Evolutionary conservation across 2,329 filamentous ascomycete genomes (phyloP).

Genomic region (Verticillium albo-atrum): DNA sequence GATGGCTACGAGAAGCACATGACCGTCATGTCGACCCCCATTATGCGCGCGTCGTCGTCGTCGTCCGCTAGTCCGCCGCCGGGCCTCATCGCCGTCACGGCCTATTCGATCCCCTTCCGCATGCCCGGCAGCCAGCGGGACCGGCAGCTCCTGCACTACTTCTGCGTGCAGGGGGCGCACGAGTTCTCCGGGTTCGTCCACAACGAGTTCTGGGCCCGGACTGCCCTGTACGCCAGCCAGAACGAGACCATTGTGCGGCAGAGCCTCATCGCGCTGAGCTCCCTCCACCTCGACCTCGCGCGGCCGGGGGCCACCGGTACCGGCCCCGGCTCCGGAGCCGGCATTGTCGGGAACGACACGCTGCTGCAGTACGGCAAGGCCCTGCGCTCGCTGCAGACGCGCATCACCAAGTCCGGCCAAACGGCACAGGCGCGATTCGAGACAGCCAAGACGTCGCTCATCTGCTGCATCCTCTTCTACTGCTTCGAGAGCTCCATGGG

Average conservation of each 20-base stretch:
- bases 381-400: slow-evolving; percentile 5
- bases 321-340: too few relatives aligned
- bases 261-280: slow-evolving; percentile 9
- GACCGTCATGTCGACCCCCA: background rate
- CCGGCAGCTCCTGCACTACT: slow-evolving; percentile 12
- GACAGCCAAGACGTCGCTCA: slow-evolving; percentile 1
- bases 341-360: background rate
- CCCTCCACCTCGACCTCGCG: slow-evolving; percentile 6
- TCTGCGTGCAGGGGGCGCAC: slow-evolving; percentile 6
- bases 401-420: slow-evolving; percentile 1
- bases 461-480: slow-evolving; percentile 11
- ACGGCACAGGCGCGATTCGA: background rate
- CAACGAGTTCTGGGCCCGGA: slow-evolving; percentile 9
- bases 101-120: slow-evolving; percentile 12
- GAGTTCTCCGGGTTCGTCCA: slow-evolving; percentile 9
- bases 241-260: slow-evolving; percentile 10
- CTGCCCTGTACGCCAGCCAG: slow-evolving; percentile 9
- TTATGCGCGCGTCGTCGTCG: background rate
- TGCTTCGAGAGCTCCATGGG: slow-evolving; percentile 10
- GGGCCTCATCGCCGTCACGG: background rate
- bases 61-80: background rate
- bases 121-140: slow-evolving; percentile 12
- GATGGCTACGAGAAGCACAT: slow-evolving; percentile 43
- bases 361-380: slow-evolving; percentile 7
- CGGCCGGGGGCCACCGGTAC: background rate